Conservation (phyloP, 176 grass and related monocot genomes). For the Tuctoria greenei region DNA sequence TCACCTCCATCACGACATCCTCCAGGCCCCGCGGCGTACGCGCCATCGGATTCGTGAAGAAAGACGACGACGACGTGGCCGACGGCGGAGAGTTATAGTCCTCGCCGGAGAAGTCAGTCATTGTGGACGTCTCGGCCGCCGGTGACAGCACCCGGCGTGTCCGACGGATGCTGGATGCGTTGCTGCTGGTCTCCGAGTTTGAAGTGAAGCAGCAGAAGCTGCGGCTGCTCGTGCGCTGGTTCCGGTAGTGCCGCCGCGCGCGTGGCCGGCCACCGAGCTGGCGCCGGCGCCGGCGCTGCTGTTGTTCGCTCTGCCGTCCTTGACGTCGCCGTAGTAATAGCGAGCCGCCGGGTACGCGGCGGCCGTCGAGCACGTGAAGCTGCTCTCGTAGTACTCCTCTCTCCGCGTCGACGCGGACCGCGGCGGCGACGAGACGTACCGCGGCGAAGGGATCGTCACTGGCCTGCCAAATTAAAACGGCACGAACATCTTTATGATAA, state of each 20-base stretch:
- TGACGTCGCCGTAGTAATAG: conserved; percentile 37
- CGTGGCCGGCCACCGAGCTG: no score
- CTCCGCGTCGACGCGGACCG: conserved; percentile 49
- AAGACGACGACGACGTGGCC: conserved; percentile 46
- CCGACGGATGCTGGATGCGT: conserved; percentile 63
- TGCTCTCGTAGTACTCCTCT: conserved; percentile 48
- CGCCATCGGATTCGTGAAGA: conserved; percentile 40
- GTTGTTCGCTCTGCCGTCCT: conserved; percentile 28
- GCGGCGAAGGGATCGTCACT: conserved; percentile 59
- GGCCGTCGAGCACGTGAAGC: conserved; percentile 42
- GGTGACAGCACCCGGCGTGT: conserved; percentile 29
- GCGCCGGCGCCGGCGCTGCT: conserved; percentile 1
- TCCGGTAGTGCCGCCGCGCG: no score
- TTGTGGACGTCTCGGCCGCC: conserved; percentile 32
- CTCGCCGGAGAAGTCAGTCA: conserved; percentile 39
- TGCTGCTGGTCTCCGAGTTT: conserved; percentile 50
- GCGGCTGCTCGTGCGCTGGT: conserved; percentile 36
- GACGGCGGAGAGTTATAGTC: conserved; percentile 69
- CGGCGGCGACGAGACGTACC: conserved; percentile 53
- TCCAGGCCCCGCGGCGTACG: conserved; percentile 39
- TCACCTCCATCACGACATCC: conserved; percentile 37
- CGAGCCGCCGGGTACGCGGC: conserved; percentile 44
- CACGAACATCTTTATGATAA: not conserved
- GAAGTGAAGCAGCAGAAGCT: conserved; percentile 73
- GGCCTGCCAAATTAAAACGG: conserved; percentile 43